Conservation (phyloP, 2,329 filamentous ascomycete species). For the Fusarium mangiferae region DNA sequence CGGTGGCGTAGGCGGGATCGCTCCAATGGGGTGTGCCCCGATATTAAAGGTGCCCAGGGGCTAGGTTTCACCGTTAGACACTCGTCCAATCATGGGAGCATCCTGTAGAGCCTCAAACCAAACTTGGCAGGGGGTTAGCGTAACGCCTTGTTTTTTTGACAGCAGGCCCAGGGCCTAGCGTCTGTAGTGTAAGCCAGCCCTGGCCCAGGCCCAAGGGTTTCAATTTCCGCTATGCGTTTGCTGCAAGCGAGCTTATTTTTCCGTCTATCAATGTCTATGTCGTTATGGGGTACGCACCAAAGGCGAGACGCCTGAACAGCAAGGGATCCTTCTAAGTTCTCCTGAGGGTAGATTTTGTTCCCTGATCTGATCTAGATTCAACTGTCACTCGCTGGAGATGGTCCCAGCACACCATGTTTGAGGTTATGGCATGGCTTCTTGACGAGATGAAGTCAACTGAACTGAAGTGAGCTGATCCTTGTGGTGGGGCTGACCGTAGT, state of each 20-base stretch:
- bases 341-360: constrained; percentile 2
- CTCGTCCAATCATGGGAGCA: constrained; percentile 20
- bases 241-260: constrained; percentile 25
- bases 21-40: constrained; percentile 25
- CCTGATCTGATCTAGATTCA: constrained; percentile 29
- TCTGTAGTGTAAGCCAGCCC: not conserved
- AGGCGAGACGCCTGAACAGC: constrained; percentile 14
- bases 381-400: not conserved
- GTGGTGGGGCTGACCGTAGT: constrained; percentile 7
- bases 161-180: constrained; percentile 1
- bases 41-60: constrained; percentile 32
- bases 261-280: constrained; percentile 34
- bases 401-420: constrained; percentile 29
- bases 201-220: constrained; percentile 6
- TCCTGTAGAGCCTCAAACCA: constrained; percentile 38
- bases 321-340: not conserved
- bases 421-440: constrained; percentile 13
- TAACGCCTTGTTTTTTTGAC: constrained; percentile 21
- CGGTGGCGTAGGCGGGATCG: not conserved
- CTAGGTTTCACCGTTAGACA: constrained; percentile 27
- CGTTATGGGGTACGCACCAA: constrained; percentile 19
- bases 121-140: not conserved
- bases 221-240: constrained; percentile 24
- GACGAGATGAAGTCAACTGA: constrained; percentile 10
- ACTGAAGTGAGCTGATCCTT: not conserved